These are phyloP conservation scores for Picochlorum costavermella DNA, from an alignment of 139 green algal genomes.

Conservation along the genomic window DNA sequence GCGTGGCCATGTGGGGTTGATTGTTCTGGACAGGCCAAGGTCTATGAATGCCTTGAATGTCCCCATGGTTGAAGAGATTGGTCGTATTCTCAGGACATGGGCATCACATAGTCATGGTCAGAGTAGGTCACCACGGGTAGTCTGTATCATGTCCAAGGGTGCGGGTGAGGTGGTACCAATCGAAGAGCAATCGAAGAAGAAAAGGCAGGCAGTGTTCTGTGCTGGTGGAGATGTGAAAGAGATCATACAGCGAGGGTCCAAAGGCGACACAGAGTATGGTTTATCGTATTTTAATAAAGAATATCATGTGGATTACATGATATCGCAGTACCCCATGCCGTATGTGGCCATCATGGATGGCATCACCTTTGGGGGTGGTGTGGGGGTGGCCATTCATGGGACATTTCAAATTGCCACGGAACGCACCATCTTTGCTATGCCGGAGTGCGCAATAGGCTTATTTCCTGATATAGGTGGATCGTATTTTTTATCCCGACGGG, in stretches of 20 bases:
- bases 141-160: conserved; percentile 2
- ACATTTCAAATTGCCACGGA: conserved; percentile 82
- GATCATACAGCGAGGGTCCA: conserved; percentile 31
- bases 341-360: conserved; percentile 85
- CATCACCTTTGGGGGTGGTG: conserved; percentile 87
- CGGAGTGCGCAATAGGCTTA: conserved; percentile 92
- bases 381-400: conserved; percentile 78
- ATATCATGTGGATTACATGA: conserved; percentile 44
- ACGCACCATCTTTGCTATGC: conserved; percentile 91
- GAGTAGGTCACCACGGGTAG: no score
- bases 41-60: conserved; percentile 66
- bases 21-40: conserved; percentile 32
- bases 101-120: not conserved
- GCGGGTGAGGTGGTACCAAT: conserved; percentile 35
- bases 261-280: conserved; percentile 24
- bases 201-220: conserved; percentile 63
- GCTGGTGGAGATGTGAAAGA: conserved; percentile 77
- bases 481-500: conserved; percentile 67
- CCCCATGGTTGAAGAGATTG: conserved; percentile 48
- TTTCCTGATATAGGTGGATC: conserved; percentile 87
- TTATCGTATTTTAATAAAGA: conserved; percentile 42
- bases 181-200: conserved; percentile 4
- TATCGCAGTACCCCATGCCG: conserved; percentile 39
- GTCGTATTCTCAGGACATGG: conserved; percentile 14
- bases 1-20: not conserved